Evolutionary conservation across 305 asterid genomes (phyloP), one percentile per base, ranked within the genome.

Genomic region (Plantago lanceolata): DNA sequence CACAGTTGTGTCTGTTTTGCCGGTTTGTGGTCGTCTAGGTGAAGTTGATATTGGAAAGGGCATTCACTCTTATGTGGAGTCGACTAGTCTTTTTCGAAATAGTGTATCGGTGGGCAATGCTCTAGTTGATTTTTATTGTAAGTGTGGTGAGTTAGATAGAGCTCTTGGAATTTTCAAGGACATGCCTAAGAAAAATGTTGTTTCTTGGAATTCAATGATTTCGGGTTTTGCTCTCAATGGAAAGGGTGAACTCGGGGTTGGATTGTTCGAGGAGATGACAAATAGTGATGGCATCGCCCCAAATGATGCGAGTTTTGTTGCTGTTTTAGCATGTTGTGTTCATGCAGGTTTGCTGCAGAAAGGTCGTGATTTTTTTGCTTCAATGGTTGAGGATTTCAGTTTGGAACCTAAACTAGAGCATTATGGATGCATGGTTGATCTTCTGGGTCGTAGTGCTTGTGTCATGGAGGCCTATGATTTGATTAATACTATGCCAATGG

Each of bases 401-500:
- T 40, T 85, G n/a, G 33, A 73, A 65, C 86, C 81, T 13, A 76
- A 76, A 65, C 68, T 78, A 8, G 88, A 85, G 80, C 94, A 85
- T 61, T 83, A 83, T 37, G 94, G 94, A 19, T 83, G 94, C 75
- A 76, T 81, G 82, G 78, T 78, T 56, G 90, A 85, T 83, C 79
- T 85, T 56, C 76, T 85, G 56, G 87, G 90, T 14, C 88, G 94
- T 5, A 73, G 74, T 60, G 88, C 85, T 49, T 75, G 86, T 71
- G 69, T 79, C 52, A 73, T 64, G 49, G 85, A 85, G 69, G 94
- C 90, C 48, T 76, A 69, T 71, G 76, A 74, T 40, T 65, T 85
- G 69, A 75, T 83, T 18, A 66, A 70, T 35, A 54, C 68, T 4
- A 85, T 85, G 88, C 83, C 90, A 0, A 55, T 79, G 77, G 71